Conservation (phyloP, 257 asterid species). For the Solanum chiquidenum region DNA sequence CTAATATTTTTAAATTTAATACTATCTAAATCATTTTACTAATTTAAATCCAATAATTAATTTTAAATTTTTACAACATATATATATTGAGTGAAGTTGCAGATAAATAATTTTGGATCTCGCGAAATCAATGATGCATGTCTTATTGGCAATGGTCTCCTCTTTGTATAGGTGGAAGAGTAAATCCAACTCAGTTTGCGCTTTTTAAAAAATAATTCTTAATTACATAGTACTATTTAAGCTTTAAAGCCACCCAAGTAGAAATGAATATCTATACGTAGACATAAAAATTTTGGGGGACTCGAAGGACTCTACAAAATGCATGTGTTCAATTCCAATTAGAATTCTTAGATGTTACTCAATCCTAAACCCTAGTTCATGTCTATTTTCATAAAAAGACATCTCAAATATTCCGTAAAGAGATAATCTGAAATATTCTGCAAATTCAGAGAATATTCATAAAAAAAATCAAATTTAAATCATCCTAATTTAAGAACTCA, state of each 20-base stretch:
- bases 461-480: no score
- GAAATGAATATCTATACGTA: not conserved
- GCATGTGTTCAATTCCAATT: no score
- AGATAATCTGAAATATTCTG: no score
- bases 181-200: not conserved
- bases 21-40: not conserved
- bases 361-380: no score
- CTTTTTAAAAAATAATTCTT: not conserved
- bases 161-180: not conserved
- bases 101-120: not conserved
- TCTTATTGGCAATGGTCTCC: not conserved
- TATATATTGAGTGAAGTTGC: not conserved
- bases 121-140: not conserved
- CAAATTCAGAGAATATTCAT: no score
- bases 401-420: no score
- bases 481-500: no score
- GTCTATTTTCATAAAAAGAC: no score
- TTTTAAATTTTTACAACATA: not conserved
- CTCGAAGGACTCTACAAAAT: no score
- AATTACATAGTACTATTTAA: not conserved
- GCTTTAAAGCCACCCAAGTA: not conserved
- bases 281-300: no score
- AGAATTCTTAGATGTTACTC: rapidly evolving
- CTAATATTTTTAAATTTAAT: not conserved
- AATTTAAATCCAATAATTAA: not conserved